phyloP scores from a whole-genome alignment of 345 rosid genomes.

The Gossypium turneri region DNA sequence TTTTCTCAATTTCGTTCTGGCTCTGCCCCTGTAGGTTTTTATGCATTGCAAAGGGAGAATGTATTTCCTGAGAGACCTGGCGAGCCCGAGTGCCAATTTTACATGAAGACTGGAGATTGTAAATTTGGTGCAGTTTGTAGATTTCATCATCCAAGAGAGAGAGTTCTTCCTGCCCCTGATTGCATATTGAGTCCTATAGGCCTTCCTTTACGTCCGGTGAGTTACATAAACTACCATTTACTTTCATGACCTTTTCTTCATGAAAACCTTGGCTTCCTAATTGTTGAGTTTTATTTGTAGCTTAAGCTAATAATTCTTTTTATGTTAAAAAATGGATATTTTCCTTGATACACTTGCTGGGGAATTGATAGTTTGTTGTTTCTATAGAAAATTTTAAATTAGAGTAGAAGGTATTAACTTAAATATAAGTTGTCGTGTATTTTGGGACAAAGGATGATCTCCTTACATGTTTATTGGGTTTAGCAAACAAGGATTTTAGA shows the following conservation, averaged over 20 bases:
- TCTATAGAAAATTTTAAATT: background rate
- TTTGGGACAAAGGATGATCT: background rate
- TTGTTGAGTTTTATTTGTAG: background rate
- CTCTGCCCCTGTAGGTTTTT: slow-evolving; percentile 68
- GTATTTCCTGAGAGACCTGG: slow-evolving; percentile 98
- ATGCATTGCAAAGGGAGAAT: slow-evolving; percentile 77
- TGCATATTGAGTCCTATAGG: slow-evolving; percentile 82
- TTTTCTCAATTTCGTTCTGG: slow-evolving; percentile 58
- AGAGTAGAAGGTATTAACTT: background rate
- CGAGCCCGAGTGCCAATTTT: slow-evolving; percentile 91
- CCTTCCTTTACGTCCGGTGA: slow-evolving; percentile 92
- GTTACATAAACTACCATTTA: slow-evolving; percentile 24
- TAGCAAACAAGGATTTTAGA: slow-evolving; percentile 1
- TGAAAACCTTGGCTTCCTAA: background rate
- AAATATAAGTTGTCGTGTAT: background rate
- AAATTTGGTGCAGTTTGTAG: slow-evolving; percentile 94
- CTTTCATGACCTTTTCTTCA: background rate
- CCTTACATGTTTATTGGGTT: background rate
- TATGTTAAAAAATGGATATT: background rate
- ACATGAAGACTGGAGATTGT: slow-evolving; percentile 98
- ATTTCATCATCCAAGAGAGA: slow-evolving; percentile 95
- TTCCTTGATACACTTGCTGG: background rate
- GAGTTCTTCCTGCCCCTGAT: slow-evolving; percentile 88
- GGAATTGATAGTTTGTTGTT: background rate
- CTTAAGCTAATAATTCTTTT: background rate